Base-by-base conservation (phyloP, 1,139 yeast species). In the Yamadazyma taylorii region DNA sequence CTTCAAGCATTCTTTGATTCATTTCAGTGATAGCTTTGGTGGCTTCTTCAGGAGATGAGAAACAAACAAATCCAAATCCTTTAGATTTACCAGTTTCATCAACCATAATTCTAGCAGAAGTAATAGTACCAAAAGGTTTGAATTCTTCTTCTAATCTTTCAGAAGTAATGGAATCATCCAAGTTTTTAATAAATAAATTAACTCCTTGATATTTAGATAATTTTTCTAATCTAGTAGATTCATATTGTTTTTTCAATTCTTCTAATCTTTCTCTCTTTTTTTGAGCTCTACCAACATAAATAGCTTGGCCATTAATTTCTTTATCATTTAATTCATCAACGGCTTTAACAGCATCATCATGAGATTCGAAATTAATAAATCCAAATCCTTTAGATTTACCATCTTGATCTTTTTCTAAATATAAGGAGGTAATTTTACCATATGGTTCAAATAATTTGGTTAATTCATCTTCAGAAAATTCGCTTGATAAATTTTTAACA, bases 1-100 rank as follows among this genome's bases (percentile, higher is more conserved):
- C 90, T 57, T 81, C 82, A 57, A 92, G 80, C 86, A 92, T 86
- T 67, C 92, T 86, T 75, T 90, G 97, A 81, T 90, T 89, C 96
- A 92, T 90, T 76, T 92, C 98, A 56, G 94, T 80, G 65, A 90
- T 89, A 51, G 99, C 99, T 76, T 89, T 89, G 58, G 96, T 87
- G 53, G 99, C 98, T 78, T 92, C 98, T 69, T 92, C 98, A 59
- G 97, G 97, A 50, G 95, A 73, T 41, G 96, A 83, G 85, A 85
- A 94, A 73, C 98, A 89, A 56, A 92, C 99, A 64, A 92, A 92
- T 60, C 98, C 98, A 65, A 92, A 92, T 53, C 98, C 97, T 78
- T 87, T 90, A 48, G 97, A 88, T 73, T 88, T 89, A 54, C 96
- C 97, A 48, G 80, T 68, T 58, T 90, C 97, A 63, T 88, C 96